A percentile compares a stretch with the other conserved stretches of the same genome.
These are phyloP conservation scores for Pestalotiopsis sp. DNA, from an alignment of 2,329 filamentous ascomycete species.

Conservation along the genomic window DNA sequence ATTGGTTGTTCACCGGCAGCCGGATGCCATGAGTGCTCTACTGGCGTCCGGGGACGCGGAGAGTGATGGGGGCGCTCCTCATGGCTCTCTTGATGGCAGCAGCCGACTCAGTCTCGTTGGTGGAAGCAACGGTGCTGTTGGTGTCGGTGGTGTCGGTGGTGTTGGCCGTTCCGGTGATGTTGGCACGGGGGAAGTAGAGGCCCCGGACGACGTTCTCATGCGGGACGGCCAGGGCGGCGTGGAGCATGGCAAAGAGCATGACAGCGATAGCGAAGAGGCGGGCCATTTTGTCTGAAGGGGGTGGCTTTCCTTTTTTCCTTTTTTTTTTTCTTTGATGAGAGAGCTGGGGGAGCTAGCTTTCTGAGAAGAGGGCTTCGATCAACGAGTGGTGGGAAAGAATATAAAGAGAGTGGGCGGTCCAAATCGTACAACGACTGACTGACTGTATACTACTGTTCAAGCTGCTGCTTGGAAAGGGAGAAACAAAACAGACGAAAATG, in stretches of 20 bases:
- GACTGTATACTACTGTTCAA: not conserved
- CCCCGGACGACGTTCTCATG: not conserved
- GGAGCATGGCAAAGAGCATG: slow-evolving; percentile 8
- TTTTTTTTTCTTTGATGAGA: not conserved
- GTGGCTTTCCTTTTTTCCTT: not conserved
- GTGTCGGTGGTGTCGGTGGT: not conserved
- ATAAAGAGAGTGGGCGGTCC: not conserved
- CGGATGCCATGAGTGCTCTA: not conserved
- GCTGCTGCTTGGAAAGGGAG: not conserved
- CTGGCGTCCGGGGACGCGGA: not conserved
- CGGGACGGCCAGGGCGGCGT: not conserved
- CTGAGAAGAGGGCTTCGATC: not conserved
- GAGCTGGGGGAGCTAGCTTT: not conserved
- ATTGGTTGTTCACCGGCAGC: not conserved
- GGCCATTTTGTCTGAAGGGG: not conserved
- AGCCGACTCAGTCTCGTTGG: not conserved
- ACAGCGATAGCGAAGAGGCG: slow-evolving; percentile 1
- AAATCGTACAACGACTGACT: not conserved
- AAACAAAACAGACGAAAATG: not conserved
- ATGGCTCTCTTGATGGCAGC: not conserved
- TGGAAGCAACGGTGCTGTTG: not conserved
- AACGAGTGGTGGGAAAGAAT: not conserved
- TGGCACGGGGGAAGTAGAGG: not conserved
- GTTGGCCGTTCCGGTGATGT: not conserved
- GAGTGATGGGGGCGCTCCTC: not conserved